Evolutionary conservation across 352 stramenopile genomes (phyloP), one percentile per base, ranked within the genome.

Genomic region (Pythium biforme): DNA sequence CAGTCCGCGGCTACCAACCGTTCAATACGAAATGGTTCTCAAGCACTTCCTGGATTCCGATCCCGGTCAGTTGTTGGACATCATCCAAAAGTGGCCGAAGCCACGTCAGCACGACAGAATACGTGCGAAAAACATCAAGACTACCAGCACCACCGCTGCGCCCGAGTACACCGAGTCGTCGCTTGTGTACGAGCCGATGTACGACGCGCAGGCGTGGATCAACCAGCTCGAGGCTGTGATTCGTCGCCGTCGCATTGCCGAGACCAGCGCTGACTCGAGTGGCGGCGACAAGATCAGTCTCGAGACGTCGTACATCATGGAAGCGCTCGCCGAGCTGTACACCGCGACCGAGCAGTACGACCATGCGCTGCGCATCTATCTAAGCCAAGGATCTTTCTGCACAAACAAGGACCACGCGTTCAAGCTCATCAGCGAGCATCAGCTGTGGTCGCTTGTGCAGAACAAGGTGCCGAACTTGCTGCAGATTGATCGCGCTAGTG

Each of bases 391-490:
- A 41, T 71, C 83, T n/a, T 86, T 87, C 47, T 94, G 86, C 63
- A 88, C 79, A 10, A 91, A 92, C 76, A 94, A 94, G 64, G 86
- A 92, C 33, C 81, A 90, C 41, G 86, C 79, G 17, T 94, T 94
- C 58, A 87, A 90, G 67, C 72, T 94, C 46, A 92, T 94, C 69
- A 79, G 71, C 0, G 86, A 94, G 54, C 86, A 94, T 52, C 83
- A 92, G 54, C 47, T 94, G 31, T 94, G 86, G 86, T 67, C 79
- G 6, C 68, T 92, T 4, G 83, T 94, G 40, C 74, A 86, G 19
- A 81, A 90, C 59, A 94, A 94, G 57, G 80, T 94, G 23, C 58
- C 68, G 1, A 92, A 90, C 43, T 43, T 94, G 11, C 86, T 92
- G 73, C 78, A 85, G 33, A 92, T 94, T 45, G 86, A 94, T 52